phyloP scores from a whole-genome alignment of 2,329 filamentous ascomycete genomes.

The Cadophora malorum region DNA sequence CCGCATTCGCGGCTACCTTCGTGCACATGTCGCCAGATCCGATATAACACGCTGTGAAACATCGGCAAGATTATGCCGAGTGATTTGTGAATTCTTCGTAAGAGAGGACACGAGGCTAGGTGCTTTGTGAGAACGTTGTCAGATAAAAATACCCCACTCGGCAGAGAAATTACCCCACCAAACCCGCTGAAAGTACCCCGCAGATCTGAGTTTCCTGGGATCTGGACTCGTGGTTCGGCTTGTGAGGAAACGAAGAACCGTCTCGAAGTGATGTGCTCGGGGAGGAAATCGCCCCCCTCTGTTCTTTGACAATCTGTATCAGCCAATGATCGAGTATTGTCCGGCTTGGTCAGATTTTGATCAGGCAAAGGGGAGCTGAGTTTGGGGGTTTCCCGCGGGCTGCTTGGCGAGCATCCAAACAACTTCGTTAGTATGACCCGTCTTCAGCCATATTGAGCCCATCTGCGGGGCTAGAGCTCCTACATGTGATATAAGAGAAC shows the following conservation, averaged over 20 bases:
- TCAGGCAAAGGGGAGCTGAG: not conserved
- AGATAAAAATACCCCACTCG: constrained; percentile 16
- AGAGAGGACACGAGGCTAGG: constrained; percentile 3
- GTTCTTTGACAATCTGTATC: not conserved
- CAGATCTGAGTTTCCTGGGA: not conserved
- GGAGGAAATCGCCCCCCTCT: not conserved
- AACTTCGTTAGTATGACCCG: not conserved
- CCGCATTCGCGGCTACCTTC: not conserved
- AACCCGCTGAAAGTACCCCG: constrained; percentile 8
- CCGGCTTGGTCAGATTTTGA: not conserved
- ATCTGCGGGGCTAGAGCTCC: constrained; percentile 3
- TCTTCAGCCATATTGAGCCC: constrained; percentile 6
- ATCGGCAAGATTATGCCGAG: constrained; percentile 12
- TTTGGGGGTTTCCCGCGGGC: not conserved
- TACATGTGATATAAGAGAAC: not conserved
- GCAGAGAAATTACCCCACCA: constrained; percentile 20
- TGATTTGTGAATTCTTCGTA: constrained; percentile 20
- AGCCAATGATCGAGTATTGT: not conserved
- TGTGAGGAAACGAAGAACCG: not conserved
- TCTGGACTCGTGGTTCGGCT: not conserved
- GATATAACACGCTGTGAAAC: not conserved
- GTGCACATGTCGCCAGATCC: not conserved
- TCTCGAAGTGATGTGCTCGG: not conserved
- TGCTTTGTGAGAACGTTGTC: constrained; percentile 24
- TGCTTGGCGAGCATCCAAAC: constrained; percentile 5